phyloP scores from a whole-genome alignment of 1,284 basidiomycete species.

The Trichosporon sp. region DNA sequence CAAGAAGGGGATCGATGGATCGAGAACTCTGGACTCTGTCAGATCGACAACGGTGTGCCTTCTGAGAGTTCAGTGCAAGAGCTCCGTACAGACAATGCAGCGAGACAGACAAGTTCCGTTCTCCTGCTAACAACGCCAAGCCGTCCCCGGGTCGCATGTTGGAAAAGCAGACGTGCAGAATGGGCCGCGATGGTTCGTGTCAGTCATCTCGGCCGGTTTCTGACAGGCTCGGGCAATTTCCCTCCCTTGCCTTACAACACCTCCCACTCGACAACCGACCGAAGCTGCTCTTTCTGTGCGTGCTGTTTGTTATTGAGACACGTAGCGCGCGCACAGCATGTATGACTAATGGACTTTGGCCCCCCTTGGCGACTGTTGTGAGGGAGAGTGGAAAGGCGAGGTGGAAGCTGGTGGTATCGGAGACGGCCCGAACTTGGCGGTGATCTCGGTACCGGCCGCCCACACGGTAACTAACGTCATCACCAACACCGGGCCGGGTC shows the following conservation, averaged over 20 bases:
- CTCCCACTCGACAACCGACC: not conserved
- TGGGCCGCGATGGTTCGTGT: no score
- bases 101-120: no score
- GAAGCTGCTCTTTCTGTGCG: not conserved
- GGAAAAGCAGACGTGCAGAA: not conserved
- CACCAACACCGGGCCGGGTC: no score
- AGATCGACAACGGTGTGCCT: no score
- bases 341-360: not conserved
- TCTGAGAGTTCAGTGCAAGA: no score
- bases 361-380: no score
- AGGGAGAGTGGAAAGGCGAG: not conserved
- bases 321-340: not conserved
- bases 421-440: no score
- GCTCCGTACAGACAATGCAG: no score
- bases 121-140: not conserved
- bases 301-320: not conserved
- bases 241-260: not conserved
- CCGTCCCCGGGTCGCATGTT: not conserved
- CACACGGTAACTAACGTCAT: not conserved
- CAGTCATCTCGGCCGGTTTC: not conserved
- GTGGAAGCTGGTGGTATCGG: not conserved
- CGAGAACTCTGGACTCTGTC: no score
- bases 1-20: no score
- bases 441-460: not conserved
- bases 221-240: slow-evolving; percentile 9